Conservation (phyloP, 352 stramenopile species). For the Phytophthora megakarya region DNA sequence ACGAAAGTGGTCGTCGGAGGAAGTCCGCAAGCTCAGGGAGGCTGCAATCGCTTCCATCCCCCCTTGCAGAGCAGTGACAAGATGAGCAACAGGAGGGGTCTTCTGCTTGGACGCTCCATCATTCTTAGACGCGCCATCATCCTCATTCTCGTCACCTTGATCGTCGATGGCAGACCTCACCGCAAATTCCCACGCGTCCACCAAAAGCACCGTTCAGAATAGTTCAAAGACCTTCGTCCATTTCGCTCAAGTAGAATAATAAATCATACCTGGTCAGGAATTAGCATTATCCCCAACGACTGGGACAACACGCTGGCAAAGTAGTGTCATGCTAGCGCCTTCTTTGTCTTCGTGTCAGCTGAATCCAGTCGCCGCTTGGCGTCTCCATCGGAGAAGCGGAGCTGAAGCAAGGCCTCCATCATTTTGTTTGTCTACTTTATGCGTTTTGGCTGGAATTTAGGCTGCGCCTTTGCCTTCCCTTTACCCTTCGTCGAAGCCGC, state of each 20-base stretch:
- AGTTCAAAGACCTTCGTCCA: conserved; percentile 5
- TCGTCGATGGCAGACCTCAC: too few species aligned
- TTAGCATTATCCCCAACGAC: too few species aligned
- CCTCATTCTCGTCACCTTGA: too few species aligned
- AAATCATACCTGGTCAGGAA: too few species aligned
- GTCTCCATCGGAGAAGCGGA: too few species aligned
- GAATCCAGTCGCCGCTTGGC: conserved; percentile 6
- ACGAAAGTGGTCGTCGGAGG: not conserved
- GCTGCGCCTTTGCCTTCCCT: too few species aligned
- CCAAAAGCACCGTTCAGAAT: conserved; percentile 12
- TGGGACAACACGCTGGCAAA: conserved; percentile 9
- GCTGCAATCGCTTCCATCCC: conserved; percentile 16
- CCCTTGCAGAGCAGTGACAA: not conserved
- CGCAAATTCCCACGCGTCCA: not conserved
- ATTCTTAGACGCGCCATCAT: too few species aligned
- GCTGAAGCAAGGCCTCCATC: conserved; percentile 1
- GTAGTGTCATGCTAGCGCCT: conserved; percentile 1
- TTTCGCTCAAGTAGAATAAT: too few species aligned
- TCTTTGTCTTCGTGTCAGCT: conserved; percentile 14
- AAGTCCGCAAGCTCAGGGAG: not conserved
- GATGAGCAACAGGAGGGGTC: too few species aligned
- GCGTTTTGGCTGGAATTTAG: too few species aligned
- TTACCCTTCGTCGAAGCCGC: too few species aligned
- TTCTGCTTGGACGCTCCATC: too few species aligned
- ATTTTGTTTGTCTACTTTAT: conserved; percentile 13